Base-by-base conservation (phyloP, 306 rosid species). In the Cicer chorassanicum region DNA sequence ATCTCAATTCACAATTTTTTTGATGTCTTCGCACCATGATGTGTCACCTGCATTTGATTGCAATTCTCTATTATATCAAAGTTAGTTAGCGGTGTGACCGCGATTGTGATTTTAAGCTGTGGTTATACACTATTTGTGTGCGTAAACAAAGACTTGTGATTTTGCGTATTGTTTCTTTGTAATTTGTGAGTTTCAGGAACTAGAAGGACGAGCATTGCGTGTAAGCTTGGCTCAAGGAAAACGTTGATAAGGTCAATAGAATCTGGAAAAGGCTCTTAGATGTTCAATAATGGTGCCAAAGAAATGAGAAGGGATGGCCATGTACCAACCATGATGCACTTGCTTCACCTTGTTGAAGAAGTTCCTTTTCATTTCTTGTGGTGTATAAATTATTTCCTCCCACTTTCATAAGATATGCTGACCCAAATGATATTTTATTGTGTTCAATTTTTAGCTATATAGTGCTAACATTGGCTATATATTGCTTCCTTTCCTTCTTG, bases 141-240 rank as follows among this genome's bases (percentile, higher is more conserved):
- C 24, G 43, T 13, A 21, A 44, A 44, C 9, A 48, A 48, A 14
- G 8, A 57, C 18, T 67, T 66, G 29, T 49, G 50, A 12, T 77
- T 45, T 63, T 73, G 19, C 80, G 68, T 9, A 61, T 15, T 42
- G 13, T 0, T 68, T 81, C 68, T 72, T 43, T 36, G 9, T 67
- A 44, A 71, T 15, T 72, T 82, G 36, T 77, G 69, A 21, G 66
- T 70, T 42, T 69, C 79, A 92, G 99, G 99, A 92, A 75, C 85
- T 95, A 6, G 98, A 92, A 73, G 98, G 98, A 68, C 79, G 98
- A 40, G 84, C 84, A 29, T 69, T 95, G 84, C 89, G 99, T 0
- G 96, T 95, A 43, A 87, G 92, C 82, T 81, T 95, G 85, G 99
- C 98, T n/a, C 73, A 92, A 89, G 99, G 99, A 45, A 89, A 86